These are phyloP conservation scores for Tarenaya hassleriana DNA, from an alignment of 345 rosid species.

Conservation along the genomic window DNA sequence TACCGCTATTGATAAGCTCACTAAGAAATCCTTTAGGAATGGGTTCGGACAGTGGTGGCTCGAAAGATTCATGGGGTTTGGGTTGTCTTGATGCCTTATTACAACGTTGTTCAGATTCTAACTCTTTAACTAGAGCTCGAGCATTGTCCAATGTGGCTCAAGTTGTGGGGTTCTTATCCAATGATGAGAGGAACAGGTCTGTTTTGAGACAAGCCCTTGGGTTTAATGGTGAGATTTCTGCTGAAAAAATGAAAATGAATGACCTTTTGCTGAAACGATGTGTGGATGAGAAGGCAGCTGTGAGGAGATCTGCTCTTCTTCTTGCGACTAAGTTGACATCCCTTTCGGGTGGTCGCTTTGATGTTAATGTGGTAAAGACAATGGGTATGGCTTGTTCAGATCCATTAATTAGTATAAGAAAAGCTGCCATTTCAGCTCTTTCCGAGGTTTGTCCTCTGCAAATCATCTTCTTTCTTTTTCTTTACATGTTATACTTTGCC, in stretches of 20 bases:
- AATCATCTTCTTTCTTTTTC: slow-evolving; percentile 8
- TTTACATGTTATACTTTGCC: not conserved
- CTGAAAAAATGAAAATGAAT: slow-evolving; percentile 31
- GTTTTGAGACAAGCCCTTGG: slow-evolving; percentile 54
- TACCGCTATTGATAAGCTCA: slow-evolving; percentile 43
- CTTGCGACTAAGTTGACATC: slow-evolving; percentile 61
- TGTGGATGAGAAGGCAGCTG: slow-evolving; percentile 83
- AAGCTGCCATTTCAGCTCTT: slow-evolving; percentile 77
- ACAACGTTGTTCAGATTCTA: slow-evolving; percentile 61
- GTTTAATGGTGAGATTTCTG: slow-evolving; percentile 31
- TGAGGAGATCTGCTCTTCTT: slow-evolving; percentile 72
- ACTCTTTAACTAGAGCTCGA: slow-evolving; percentile 60
- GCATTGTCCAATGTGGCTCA: slow-evolving; percentile 81
- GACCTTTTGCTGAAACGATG: slow-evolving; percentile 63
- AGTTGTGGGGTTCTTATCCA: slow-evolving; percentile 51
- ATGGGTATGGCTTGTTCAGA: slow-evolving; percentile 91
- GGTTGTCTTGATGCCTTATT: slow-evolving; percentile 59
- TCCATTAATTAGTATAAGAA: slow-evolving; percentile 87
- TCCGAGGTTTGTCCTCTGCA: slow-evolving; percentile 60
- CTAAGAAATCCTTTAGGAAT: slow-evolving; percentile 44
- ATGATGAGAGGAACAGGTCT: slow-evolving; percentile 36
- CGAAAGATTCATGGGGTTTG: slow-evolving; percentile 44
- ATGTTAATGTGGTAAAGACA: slow-evolving; percentile 56
- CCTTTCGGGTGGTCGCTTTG: slow-evolving; percentile 58
- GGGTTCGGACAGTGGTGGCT: slow-evolving; percentile 28